Conservation (phyloP, 129 eudicot genomes). For the Tagetes erecta region DNA sequence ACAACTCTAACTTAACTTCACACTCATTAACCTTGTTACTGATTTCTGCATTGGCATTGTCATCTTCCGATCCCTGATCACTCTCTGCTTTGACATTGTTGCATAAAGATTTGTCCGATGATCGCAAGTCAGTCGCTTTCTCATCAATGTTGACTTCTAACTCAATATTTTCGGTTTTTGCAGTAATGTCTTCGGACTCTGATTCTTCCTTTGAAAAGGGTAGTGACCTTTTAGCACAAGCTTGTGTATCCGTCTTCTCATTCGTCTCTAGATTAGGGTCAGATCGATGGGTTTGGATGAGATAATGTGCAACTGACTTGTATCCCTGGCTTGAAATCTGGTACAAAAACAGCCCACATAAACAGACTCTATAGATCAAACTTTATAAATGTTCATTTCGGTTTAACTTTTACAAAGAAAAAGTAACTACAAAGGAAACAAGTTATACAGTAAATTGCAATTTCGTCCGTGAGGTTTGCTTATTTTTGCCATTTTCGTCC, state of each 20-base stretch:
- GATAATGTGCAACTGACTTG: slow-evolving; percentile 97
- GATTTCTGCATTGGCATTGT: background rate
- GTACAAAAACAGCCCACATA: slow-evolving; percentile 31
- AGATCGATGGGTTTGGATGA: slow-evolving; percentile 60
- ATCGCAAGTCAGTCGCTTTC: slow-evolving; percentile 10
- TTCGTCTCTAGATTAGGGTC: slow-evolving; percentile 35
- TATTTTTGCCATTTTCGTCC: too few species aligned
- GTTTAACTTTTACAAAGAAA: background rate
- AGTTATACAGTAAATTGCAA: background rate
- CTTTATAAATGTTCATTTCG: background rate
- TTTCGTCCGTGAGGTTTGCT: too few species aligned
- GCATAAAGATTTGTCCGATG: background rate
- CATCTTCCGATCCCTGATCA: background rate
- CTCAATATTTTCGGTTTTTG: slow-evolving; percentile 2
- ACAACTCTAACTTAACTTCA: slow-evolving; percentile 22
- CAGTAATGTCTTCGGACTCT: slow-evolving; percentile 18
- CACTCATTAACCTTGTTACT: slow-evolving; percentile 8
- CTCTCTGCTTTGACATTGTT: slow-evolving; percentile 12
- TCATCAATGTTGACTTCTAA: background rate
- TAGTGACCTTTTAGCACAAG: slow-evolving; percentile 59
- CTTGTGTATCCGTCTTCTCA: slow-evolving; percentile 23
- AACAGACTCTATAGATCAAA: background rate
- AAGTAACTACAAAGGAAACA: background rate
- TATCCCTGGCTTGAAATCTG: slow-evolving; percentile 70
- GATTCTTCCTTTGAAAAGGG: slow-evolving; percentile 20